Percentiles rank a stretch among this genome's conserved stretches.
phyloP scores from a whole-genome alignment of 148 eudicot genomes.

The Chenopodium quinoa region DNA sequence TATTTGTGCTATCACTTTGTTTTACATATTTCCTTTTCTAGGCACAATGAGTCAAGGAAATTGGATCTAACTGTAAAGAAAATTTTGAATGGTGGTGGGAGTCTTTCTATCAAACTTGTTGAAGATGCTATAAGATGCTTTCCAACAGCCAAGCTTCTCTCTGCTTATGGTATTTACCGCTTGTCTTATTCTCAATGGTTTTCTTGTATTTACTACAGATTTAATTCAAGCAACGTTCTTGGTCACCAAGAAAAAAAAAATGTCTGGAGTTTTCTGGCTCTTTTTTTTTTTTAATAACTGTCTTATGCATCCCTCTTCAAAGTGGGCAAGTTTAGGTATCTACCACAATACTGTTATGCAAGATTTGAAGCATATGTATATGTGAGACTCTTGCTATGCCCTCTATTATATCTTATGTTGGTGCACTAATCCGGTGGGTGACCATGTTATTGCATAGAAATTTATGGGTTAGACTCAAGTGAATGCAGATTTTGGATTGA shows the following conservation, averaged over 20 bases:
- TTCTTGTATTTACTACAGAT: no score
- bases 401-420: neutral
- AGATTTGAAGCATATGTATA: neutral
- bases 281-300: no score
- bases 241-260: neutral
- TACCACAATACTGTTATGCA: no score
- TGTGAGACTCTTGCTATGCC: neutral
- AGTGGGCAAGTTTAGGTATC: no score
- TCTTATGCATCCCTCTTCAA: no score
- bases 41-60: constrained; percentile 36
- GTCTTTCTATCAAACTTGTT: constrained; percentile 57
- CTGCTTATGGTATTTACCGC: constrained; percentile 71
- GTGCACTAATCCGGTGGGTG: neutral
- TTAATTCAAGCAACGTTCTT: no score
- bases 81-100: constrained; percentile 91
- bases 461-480: neutral
- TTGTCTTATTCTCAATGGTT: neutral
- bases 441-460: neutral
- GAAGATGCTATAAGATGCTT: constrained; percentile 46
- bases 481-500: neutral
- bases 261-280: no score
- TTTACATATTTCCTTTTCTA: constrained; percentile 15
- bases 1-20: neutral
- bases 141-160: constrained; percentile 66
- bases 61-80: constrained; percentile 45